phyloP scores from a whole-genome alignment of 306 rosid genomes.

The Pachyrhizus erosus region DNA sequence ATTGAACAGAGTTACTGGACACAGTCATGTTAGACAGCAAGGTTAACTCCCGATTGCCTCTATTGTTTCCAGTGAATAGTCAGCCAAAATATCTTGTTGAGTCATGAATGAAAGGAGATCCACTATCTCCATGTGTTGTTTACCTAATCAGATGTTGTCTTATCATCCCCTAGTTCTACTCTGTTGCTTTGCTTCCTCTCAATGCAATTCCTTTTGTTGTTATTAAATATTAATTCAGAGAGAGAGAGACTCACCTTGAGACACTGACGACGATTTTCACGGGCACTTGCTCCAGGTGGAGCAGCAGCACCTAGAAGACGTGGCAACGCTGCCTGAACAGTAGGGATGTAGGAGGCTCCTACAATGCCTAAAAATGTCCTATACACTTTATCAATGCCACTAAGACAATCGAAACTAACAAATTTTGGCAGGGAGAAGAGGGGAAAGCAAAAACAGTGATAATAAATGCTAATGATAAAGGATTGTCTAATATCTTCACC shows the following conservation, averaged over 20 bases:
- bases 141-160: not conserved
- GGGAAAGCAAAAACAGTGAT: not conserved
- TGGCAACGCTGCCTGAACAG: constrained; percentile 95
- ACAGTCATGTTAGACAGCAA: not conserved
- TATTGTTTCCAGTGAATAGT: not conserved
- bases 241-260: constrained; percentile 68
- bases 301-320: constrained; percentile 99
- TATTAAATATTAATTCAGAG: not conserved
- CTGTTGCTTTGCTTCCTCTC: constrained; percentile 6
- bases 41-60: not conserved
- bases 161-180: constrained; percentile 26
- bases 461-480: constrained; percentile 23
- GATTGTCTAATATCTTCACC: constrained; percentile 6
- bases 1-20: not conserved
- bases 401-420: constrained; percentile 28
- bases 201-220: not conserved
- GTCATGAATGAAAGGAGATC: not conserved
- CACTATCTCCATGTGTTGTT: not conserved
- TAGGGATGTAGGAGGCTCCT: constrained; percentile 95
- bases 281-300: constrained; percentile 87
- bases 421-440: not conserved
- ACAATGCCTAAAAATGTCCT: constrained; percentile 75
- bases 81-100: not conserved
- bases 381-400: constrained; percentile 18
- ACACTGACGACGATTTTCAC: constrained; percentile 99